A percentile compares a stretch with the other conserved stretches of the same genome.
Evolutionary conservation across 2,329 filamentous ascomycete genomes (phyloP).

Genomic region (Erysiphe neolycopersici): DNA sequence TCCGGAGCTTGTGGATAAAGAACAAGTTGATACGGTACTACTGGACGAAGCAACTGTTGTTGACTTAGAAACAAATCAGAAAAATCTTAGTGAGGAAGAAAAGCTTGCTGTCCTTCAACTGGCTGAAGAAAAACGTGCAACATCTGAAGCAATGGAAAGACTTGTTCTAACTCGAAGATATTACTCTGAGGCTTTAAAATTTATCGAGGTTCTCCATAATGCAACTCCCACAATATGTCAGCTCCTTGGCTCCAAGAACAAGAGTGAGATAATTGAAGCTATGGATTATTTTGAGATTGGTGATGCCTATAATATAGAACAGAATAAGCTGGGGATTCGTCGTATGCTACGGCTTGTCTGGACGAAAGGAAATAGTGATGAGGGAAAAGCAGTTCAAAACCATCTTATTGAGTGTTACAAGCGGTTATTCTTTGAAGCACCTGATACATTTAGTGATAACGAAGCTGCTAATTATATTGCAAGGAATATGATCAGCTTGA

Average conservation of each 20-base stretch:
- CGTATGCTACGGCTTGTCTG: conserved; percentile 93
- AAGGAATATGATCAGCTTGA: conserved; percentile 96
- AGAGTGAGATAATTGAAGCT: conserved; percentile 93
- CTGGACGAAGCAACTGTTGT: conserved; percentile 74
- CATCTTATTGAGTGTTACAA: conserved; percentile 96
- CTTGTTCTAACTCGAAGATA: conserved; percentile 72
- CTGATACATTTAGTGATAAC: conserved; percentile 62
- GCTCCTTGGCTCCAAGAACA: conserved; percentile 79
- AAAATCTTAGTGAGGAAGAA: conserved; percentile 58
- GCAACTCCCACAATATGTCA: conserved; percentile 63
- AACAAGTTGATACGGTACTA: conserved; percentile 47
- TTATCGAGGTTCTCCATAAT: conserved; percentile 73
- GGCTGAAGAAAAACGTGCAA: conserved; percentile 65
- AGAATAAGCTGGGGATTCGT: conserved; percentile 73
- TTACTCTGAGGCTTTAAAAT: conserved; percentile 76
- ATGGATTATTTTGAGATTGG: conserved; percentile 96
- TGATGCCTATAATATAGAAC: conserved; percentile 87
- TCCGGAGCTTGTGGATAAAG: conserved; percentile 42
- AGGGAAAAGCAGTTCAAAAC: conserved; percentile 91
- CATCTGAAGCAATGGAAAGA: conserved; percentile 66
- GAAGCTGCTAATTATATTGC: conserved; percentile 90
- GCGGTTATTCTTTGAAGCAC: conserved; percentile 84
- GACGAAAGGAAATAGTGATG: conserved; percentile 98
- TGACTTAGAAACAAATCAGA: conserved; percentile 35
- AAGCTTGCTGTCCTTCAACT: conserved; percentile 48